phyloP scores from a whole-genome alignment of 2,329 filamentous ascomycete species.

The Xylaria digitata region DNA sequence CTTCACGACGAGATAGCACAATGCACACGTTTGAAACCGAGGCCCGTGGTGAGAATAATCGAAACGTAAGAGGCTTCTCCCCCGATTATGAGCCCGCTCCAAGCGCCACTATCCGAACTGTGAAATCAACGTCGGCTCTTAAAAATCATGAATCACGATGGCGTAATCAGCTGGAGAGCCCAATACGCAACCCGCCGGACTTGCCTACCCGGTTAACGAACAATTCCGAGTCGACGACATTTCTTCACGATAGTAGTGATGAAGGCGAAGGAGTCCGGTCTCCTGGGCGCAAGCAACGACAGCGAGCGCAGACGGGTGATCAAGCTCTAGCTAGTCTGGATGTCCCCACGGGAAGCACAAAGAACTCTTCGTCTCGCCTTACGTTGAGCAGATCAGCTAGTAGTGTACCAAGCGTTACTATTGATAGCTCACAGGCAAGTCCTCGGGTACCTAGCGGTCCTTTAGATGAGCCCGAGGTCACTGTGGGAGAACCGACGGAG shows the following conservation, averaged over 20 bases:
- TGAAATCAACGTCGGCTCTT: constrained; percentile 60
- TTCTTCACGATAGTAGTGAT: constrained; percentile 65
- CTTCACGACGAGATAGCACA: constrained; percentile 43
- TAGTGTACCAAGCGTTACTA: constrained; percentile 39
- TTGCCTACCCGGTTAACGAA: constrained; percentile 42
- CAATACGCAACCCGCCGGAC: constrained; percentile 44
- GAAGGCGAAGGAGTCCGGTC: constrained; percentile 51
- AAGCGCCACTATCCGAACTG: constrained; percentile 76
- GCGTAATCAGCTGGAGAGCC: constrained; percentile 43
- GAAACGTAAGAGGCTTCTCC: constrained; percentile 71
- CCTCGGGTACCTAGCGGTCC: constrained; percentile 63
- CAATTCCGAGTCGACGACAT: constrained; percentile 55
- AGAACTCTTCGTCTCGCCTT: constrained; percentile 54
- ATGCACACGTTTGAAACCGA: constrained; percentile 42
- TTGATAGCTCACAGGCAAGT: constrained; percentile 47
- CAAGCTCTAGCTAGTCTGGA: constrained; percentile 43
- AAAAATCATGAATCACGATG: constrained; percentile 46
- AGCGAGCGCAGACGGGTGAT: constrained; percentile 38
- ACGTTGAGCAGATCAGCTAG: constrained; percentile 58
- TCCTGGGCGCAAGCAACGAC: constrained; percentile 25
- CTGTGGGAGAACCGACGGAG: constrained; percentile 69
- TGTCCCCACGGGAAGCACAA: constrained; percentile 54
- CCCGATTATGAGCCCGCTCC: constrained; percentile 79
- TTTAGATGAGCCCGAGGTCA: constrained; percentile 68
- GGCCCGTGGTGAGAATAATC: constrained; percentile 47